Percentiles rank a stretch among this genome's conserved stretches.
Evolutionary conservation across 2,329 filamentous ascomycete species (phyloP).

Genomic region (Fusarium sp.): DNA sequence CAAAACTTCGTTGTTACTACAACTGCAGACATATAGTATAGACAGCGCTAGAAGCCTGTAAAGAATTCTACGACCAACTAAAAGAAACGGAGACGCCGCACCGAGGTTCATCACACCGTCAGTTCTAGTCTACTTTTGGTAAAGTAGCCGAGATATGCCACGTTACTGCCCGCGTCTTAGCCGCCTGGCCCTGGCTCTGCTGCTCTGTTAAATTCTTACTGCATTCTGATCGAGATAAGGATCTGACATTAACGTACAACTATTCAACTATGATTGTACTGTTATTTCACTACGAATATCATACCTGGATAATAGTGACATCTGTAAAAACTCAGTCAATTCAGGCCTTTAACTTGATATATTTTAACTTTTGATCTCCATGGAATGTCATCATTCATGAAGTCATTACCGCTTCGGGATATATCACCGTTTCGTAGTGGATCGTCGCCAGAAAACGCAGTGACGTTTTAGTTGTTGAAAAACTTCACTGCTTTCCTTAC

Average conservation of each 20-base stretch:
- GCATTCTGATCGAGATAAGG: background rate
- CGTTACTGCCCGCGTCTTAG: background rate
- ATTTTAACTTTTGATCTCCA: background rate
- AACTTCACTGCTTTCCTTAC: constrained; percentile 29
- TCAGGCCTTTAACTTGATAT: background rate
- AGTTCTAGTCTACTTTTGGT: background rate
- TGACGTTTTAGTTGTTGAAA: constrained; percentile 32
- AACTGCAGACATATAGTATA: background rate
- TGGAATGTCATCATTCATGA: constrained; percentile 13
- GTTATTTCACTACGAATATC: background rate
- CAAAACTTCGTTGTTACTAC: background rate
- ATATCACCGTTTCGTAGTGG: constrained; percentile 32
- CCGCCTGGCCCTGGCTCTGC: background rate
- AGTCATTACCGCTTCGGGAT: constrained; percentile 37
- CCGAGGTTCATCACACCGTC: constrained; percentile 11
- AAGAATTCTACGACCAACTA: constrained; percentile 26
- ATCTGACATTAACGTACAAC: background rate
- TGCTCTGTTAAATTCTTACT: background rate
- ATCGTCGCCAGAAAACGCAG: constrained; percentile 7
- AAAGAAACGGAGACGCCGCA: constrained; percentile 23
- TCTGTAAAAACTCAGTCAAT: background rate
- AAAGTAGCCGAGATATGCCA: constrained; percentile 13
- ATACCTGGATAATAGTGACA: too few relatives aligned
- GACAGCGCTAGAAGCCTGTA: constrained; percentile 28
- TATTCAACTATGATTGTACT: background rate